Percentiles rank a stretch among this genome's conserved stretches.
phyloP scores from a whole-genome alignment of 345 rosid species.

The Populus ilicifolia region DNA sequence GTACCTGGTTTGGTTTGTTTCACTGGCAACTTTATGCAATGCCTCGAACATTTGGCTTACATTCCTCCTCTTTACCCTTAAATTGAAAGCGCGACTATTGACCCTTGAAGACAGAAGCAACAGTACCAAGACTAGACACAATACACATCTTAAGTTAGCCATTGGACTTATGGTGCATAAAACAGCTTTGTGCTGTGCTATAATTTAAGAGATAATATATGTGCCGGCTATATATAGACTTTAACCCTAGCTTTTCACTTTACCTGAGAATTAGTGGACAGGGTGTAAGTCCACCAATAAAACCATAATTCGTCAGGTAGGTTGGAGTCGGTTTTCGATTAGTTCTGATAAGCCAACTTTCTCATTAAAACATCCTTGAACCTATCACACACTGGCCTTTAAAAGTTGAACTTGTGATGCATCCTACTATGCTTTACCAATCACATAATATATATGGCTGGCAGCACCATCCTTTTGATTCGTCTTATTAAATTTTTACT shows the following conservation, averaged over 20 bases:
- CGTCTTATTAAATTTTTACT: background rate
- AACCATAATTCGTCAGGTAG: conserved; percentile 1
- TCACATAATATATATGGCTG: background rate
- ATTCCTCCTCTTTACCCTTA: background rate
- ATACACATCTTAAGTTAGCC: background rate
- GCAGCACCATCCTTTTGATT: background rate
- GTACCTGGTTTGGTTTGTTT: background rate
- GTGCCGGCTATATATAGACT: conserved; percentile 6
- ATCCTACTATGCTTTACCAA: background rate
- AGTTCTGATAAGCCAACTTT: no score
- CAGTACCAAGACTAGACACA: background rate
- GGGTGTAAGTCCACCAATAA: background rate
- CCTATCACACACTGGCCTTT: no score
- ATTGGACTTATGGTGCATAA: conserved; percentile 1
- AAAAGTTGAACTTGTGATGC: background rate
- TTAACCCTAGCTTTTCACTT: background rate
- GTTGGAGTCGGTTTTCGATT: no score
- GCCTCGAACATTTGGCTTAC: conserved; percentile 5
- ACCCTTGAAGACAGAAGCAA: background rate
- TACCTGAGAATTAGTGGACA: conserved; percentile 8
- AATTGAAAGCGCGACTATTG: background rate
- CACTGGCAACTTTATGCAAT: conserved; percentile 4
- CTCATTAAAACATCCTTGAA: no score
- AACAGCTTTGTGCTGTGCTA: no score
- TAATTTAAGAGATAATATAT: no score